Evolutionary conservation across 2,329 filamentous ascomycete species (phyloP).

Genomic region (Cadophora sp.): DNA sequence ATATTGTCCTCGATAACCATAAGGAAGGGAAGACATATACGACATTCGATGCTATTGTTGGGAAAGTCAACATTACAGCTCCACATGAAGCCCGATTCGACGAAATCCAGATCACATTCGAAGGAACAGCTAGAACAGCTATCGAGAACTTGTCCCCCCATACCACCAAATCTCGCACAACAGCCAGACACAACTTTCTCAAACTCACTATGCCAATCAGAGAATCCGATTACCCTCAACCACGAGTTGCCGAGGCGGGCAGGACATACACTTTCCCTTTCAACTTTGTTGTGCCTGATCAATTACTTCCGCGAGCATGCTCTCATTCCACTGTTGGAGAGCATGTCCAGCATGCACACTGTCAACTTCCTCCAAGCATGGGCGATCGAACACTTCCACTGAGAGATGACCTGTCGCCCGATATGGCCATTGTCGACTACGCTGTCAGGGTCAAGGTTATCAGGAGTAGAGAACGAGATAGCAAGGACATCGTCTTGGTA

Average conservation of each 20-base stretch:
- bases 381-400: constrained; percentile 34
- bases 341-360: constrained; percentile 42
- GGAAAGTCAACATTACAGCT: constrained; percentile 40
- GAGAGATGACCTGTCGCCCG: constrained; percentile 41
- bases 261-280: constrained; percentile 42
- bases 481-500: constrained; percentile 34
- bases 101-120: constrained; percentile 43
- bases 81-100: constrained; percentile 41
- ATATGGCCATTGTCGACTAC: constrained; percentile 42
- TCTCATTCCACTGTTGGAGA: constrained; percentile 33
- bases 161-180: constrained; percentile 33
- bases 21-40: constrained; percentile 39
- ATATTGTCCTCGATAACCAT: constrained; percentile 40
- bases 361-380: constrained; percentile 43
- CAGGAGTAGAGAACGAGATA: constrained; percentile 33
- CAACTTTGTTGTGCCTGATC: constrained; percentile 44
- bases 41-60: constrained; percentile 41
- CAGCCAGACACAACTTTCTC: constrained; percentile 42
- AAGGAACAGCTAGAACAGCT: constrained; percentile 40
- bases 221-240: constrained; percentile 40
- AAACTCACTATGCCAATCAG: constrained; percentile 44
- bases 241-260: constrained; percentile 41
- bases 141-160: constrained; percentile 41
- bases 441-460: constrained; percentile 40
- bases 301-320: constrained; percentile 42